Percentiles rank a stretch among this genome's conserved stretches.
These are phyloP conservation scores for Clarireedia paspali DNA, from an alignment of 2,329 filamentous ascomycete genomes.

Conservation along the genomic window DNA sequence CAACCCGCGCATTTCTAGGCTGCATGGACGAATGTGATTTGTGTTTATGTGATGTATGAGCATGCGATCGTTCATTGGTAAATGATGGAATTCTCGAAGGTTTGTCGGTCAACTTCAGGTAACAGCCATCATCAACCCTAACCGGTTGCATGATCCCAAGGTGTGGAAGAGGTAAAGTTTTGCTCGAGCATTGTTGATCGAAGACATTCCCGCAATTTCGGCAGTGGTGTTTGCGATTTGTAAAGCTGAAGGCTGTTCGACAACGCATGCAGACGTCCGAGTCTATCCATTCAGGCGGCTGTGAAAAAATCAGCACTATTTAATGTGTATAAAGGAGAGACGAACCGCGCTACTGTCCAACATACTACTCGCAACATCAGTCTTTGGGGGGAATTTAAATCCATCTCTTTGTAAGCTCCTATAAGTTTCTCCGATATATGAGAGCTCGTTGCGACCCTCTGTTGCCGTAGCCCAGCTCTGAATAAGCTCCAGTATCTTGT, in stretches of 20 bases:
- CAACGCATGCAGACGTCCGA: constrained; percentile 99
- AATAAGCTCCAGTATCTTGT: constrained; percentile 87
- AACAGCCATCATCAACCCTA: constrained; percentile 92
- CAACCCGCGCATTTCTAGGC: constrained; percentile 78
- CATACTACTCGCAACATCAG: constrained; percentile 90
- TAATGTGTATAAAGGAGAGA: constrained; percentile 16
- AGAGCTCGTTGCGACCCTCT: constrained; percentile 73
- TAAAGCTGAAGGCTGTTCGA: constrained; percentile 90
- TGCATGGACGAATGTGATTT: constrained; percentile 66
- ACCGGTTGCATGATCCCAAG: constrained; percentile 87
- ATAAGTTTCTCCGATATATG: constrained; percentile 86
- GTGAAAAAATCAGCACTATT: constrained; percentile 10
- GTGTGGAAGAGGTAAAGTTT: constrained; percentile 80
- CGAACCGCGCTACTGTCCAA: constrained; percentile 89
- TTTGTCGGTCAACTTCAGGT: constrained; percentile 79
- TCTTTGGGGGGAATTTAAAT: constrained; percentile 80
- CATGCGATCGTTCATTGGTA: constrained; percentile 38
- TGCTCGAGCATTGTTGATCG: constrained; percentile 88
- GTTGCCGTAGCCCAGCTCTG: constrained; percentile 90
- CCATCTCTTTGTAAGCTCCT: constrained; percentile 74
- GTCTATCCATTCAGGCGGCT: constrained; percentile 96
- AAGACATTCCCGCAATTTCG: constrained; percentile 98
- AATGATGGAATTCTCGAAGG: constrained; percentile 38
- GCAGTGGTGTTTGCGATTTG: constrained; percentile 96
- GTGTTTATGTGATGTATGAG: constrained; percentile 49